phyloP scores from a whole-genome alignment of 2,329 filamentous ascomycete genomes.

The Microascus cirrosus region DNA sequence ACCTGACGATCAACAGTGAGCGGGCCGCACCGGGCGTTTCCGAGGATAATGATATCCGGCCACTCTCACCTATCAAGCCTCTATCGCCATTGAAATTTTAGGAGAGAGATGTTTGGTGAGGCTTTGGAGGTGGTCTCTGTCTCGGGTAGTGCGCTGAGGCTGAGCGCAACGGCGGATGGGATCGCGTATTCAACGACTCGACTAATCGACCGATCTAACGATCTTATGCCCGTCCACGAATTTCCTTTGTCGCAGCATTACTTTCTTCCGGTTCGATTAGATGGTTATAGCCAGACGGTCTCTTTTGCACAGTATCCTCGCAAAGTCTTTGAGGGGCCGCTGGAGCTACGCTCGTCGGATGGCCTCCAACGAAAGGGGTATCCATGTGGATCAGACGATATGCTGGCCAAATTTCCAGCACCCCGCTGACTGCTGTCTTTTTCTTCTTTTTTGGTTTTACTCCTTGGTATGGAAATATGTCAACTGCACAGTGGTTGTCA shows the following conservation, averaged over 20 bases:
- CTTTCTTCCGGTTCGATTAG: neutral
- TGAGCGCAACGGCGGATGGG: neutral
- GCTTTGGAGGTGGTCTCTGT: neutral
- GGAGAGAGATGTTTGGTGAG: neutral
- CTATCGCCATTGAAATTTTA: conserved; percentile 50
- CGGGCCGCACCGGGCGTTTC: conserved; percentile 14
- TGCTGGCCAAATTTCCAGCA: too few species aligned
- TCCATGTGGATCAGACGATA: too few species aligned
- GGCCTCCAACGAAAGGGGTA: too few species aligned
- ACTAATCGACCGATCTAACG: neutral
- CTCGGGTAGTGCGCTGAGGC: neutral
- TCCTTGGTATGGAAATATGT: neutral
- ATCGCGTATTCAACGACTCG: conserved; percentile 5
- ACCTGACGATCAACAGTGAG: conserved; percentile 32
- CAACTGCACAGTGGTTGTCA: neutral
- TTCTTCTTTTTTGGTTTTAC: neutral
- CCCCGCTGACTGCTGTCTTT: too few species aligned
- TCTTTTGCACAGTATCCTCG: too few species aligned
- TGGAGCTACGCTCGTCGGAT: too few species aligned
- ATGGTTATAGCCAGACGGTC: neutral
- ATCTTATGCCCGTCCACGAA: neutral
- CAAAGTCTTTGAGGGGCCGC: too few species aligned
- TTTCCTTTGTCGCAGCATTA: neutral
- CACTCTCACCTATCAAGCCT: conserved; percentile 55
- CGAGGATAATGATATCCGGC: conserved; percentile 32